phyloP scores from a whole-genome alignment of 208 protist genomes.

The Phytomonas sp. region DNA sequence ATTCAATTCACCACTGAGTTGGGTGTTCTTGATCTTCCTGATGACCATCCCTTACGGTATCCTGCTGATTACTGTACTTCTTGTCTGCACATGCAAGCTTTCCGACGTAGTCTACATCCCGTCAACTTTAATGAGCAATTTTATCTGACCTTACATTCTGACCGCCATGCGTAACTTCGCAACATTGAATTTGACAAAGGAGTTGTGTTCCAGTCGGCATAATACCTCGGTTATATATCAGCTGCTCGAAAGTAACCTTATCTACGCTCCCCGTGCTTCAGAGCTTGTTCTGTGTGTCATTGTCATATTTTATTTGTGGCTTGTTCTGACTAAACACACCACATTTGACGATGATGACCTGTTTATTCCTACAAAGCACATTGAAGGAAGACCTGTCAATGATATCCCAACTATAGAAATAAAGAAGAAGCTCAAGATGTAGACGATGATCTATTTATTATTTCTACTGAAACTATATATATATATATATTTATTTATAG shows the following conservation, averaged over 20 bases:
- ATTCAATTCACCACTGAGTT: conserved; percentile 27
- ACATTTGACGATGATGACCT: no score
- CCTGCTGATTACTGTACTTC: conserved; percentile 35
- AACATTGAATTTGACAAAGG: no score
- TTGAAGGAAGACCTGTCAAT: no score
- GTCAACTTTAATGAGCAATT: conserved; percentile 36
- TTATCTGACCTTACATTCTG: conserved; percentile 45
- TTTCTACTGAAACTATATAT: conserved; percentile 16
- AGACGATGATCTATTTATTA: neutral
- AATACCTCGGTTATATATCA: no score
- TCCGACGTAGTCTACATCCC: conserved; percentile 39
- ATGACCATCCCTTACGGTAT: conserved; percentile 45
- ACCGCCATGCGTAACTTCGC: conserved; percentile 18
- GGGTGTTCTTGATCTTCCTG: conserved; percentile 27
- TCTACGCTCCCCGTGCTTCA: no score
- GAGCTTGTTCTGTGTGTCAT: no score
- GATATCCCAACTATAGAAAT: no score
- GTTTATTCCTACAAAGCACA: no score
- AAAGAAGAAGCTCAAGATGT: neutral
- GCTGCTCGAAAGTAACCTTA: no score
- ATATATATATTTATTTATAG: conserved; percentile 13
- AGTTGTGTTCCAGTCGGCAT: no score
- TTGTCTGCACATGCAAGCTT: conserved; percentile 29
- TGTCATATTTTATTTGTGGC: no score
- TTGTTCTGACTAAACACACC: no score